These are phyloP conservation scores for Ogataea ganodermae DNA, from an alignment of 805 yeast species.

Conservation along the genomic window DNA sequence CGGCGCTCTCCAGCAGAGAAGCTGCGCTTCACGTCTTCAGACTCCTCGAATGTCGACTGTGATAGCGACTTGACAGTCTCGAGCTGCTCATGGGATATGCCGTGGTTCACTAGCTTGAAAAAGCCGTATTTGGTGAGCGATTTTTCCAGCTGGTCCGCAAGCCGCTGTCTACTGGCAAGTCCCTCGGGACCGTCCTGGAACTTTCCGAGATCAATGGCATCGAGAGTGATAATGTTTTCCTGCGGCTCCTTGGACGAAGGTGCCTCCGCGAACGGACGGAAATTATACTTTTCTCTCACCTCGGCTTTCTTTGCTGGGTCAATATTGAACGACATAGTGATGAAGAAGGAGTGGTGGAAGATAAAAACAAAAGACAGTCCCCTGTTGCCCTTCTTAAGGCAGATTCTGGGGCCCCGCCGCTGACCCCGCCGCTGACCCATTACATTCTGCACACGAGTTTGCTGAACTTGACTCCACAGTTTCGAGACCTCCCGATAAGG, in stretches of 20 bases:
- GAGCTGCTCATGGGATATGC: slow-evolving; percentile 37
- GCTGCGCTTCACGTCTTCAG: slow-evolving; percentile 41
- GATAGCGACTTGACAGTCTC: slow-evolving; percentile 42
- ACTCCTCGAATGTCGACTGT: slow-evolving; percentile 43
- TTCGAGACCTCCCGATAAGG: slow-evolving; percentile 3
- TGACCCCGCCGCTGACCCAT: background rate
- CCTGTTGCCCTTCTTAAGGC: too few species aligned
- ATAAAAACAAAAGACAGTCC: too few species aligned
- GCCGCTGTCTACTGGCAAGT: slow-evolving; percentile 29
- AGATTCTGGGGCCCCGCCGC: too few species aligned
- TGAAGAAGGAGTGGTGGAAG: too few species aligned
- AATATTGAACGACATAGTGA: slow-evolving; percentile 1
- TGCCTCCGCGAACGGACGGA: slow-evolving; percentile 34
- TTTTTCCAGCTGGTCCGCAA: slow-evolving; percentile 42
- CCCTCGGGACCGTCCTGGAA: slow-evolving; percentile 41
- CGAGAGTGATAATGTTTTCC: slow-evolving; percentile 32
- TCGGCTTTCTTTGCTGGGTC: slow-evolving; percentile 13
- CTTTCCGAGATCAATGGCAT: slow-evolving; percentile 39
- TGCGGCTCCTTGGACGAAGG: slow-evolving; percentile 20
- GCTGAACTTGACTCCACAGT: slow-evolving; percentile 7
- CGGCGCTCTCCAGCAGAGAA: slow-evolving; percentile 40
- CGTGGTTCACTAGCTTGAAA: slow-evolving; percentile 45
- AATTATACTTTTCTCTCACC: slow-evolving; percentile 30
- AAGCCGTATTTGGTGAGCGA: slow-evolving; percentile 47
- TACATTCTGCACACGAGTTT: slow-evolving; percentile 4